Conservation (phyloP, 495 filamentous ascomycete genomes). For the Aspergillus ostianus region DNA sequence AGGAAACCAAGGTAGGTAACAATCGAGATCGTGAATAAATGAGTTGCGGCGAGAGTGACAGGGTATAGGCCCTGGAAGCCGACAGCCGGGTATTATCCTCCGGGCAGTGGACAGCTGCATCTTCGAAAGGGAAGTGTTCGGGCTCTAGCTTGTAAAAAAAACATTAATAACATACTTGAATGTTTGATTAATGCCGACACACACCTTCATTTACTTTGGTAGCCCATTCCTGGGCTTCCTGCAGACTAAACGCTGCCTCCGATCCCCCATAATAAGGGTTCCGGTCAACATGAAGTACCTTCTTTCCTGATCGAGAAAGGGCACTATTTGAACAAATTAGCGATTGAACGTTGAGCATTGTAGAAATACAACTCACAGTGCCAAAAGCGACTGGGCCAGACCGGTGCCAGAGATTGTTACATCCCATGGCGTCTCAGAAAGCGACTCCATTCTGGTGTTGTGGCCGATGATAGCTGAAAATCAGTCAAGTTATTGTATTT, state of each 20-base stretch:
- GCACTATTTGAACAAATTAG: constrained; percentile 63
- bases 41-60: constrained; percentile 81
- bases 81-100: constrained; percentile 43
- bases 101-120: constrained; percentile 34
- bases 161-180: constrained; percentile 22
- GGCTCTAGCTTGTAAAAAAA: constrained; percentile 30
- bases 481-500: constrained; percentile 25
- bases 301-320: constrained; percentile 87
- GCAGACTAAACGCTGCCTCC: constrained; percentile 83
- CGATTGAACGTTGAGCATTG: constrained; percentile 51
- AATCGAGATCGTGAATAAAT: constrained; percentile 81
- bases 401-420: constrained; percentile 88
- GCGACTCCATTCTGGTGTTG: constrained; percentile 65
- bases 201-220: constrained; percentile 47
- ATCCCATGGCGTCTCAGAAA: constrained; percentile 84
- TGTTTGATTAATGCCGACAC: constrained; percentile 6
- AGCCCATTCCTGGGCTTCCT: constrained; percentile 78
- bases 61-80: constrained; percentile 73
- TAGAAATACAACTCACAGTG: constrained; percentile 65
- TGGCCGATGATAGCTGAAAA: constrained; percentile 23
- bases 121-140: constrained; percentile 34
- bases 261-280: constrained; percentile 84
- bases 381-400: constrained; percentile 84
- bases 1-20: constrained; percentile 75
- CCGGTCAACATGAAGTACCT: constrained; percentile 83